These are phyloP conservation scores for Zopfochytrium polystomum DNA, from an alignment of 371 early-diverging fungal genomes.

Conservation along the genomic window DNA sequence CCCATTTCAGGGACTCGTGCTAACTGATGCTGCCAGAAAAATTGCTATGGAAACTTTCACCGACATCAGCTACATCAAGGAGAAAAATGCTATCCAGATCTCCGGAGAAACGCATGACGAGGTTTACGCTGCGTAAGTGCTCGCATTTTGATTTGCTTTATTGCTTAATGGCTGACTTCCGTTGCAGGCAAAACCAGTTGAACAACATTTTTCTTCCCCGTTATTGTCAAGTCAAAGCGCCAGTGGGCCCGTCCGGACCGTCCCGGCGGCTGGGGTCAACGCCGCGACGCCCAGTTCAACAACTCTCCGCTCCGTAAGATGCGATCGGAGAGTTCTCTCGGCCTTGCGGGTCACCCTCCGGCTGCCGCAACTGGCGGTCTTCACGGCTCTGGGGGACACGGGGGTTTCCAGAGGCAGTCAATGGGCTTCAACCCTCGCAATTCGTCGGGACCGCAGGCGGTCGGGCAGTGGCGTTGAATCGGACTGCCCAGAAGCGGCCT, in stretches of 20 bases:
- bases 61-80: slow-evolving; percentile 48
- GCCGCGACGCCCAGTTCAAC: slow-evolving; percentile 35
- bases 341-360: too few species aligned
- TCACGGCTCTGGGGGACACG: too few species aligned
- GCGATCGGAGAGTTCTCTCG: slow-evolving; percentile 37
- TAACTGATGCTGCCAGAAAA: slow-evolving; percentile 25
- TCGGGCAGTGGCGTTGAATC: too few species aligned
- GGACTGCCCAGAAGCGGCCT: too few species aligned
- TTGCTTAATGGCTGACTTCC: too few species aligned
- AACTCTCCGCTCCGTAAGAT: slow-evolving; percentile 39
- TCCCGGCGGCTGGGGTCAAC: slow-evolving; percentile 51
- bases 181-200: slow-evolving; percentile 47
- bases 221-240: slow-evolving; percentile 44
- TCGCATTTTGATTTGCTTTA: slow-evolving; percentile 2
- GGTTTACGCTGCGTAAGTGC: slow-evolving; percentile 48
- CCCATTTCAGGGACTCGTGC: neutral
- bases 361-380: too few species aligned
- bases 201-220: slow-evolving; percentile 49
- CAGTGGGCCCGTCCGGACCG: slow-evolving; percentile 56
- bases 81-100: slow-evolving; percentile 53
- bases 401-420: too few species aligned
- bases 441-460: too few species aligned
- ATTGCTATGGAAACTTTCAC: slow-evolving; percentile 52
- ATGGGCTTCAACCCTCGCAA: too few species aligned
- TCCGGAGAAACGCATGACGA: slow-evolving; percentile 51